Percentiles rank a stretch among this genome's conserved stretches.
phyloP scores from a whole-genome alignment of 2,329 filamentous ascomycete genomes.

The Mycosphaerella arachidis region DNA sequence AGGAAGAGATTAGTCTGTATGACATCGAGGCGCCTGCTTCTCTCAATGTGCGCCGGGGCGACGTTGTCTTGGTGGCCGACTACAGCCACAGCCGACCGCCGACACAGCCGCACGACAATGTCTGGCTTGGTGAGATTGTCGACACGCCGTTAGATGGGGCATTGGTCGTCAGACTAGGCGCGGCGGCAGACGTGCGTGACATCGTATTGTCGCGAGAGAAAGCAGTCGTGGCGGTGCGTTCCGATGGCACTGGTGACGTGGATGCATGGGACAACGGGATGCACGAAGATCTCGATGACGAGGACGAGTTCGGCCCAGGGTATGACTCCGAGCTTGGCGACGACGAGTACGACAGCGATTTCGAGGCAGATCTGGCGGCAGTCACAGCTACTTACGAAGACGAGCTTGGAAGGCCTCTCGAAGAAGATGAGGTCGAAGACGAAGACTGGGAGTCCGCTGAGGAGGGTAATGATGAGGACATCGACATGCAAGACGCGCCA shows the following conservation, averaged over 20 bases:
- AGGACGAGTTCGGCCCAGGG: conserved; percentile 26
- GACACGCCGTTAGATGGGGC: conserved; percentile 51
- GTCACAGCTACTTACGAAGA: conserved; percentile 35
- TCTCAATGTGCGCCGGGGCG: conserved; percentile 47
- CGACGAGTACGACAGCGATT: conserved; percentile 28
- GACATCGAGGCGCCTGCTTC: conserved; percentile 51
- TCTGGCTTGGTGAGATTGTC: conserved; percentile 57
- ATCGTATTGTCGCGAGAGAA: conserved; percentile 47
- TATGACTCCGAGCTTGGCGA: conserved; percentile 26
- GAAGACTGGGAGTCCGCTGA: conserved; percentile 39
- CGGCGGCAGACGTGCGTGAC: conserved; percentile 46
- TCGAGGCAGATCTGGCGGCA: conserved; percentile 27
- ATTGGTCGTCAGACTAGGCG: conserved; percentile 52
- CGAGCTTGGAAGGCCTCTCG: conserved; percentile 41
- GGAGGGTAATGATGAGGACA: conserved; percentile 21
- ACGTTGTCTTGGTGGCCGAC: conserved; percentile 48
- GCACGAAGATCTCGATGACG: conserved; percentile 35
- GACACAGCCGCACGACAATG: conserved; percentile 19
- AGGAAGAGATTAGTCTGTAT: conserved; percentile 55
- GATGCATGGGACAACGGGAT: conserved; percentile 23
- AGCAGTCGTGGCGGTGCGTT: conserved; percentile 46
- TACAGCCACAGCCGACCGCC: conserved; percentile 1
- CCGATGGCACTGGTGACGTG: conserved; percentile 25
- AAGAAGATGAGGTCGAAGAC: conserved; percentile 41
- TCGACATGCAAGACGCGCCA: conserved; percentile 22